Percentiles rank a stretch among this genome's conserved stretches.
These are phyloP conservation scores for Calonectria hongkongensis DNA, from an alignment of 2,329 filamentous ascomycete genomes.

Conservation along the genomic window DNA sequence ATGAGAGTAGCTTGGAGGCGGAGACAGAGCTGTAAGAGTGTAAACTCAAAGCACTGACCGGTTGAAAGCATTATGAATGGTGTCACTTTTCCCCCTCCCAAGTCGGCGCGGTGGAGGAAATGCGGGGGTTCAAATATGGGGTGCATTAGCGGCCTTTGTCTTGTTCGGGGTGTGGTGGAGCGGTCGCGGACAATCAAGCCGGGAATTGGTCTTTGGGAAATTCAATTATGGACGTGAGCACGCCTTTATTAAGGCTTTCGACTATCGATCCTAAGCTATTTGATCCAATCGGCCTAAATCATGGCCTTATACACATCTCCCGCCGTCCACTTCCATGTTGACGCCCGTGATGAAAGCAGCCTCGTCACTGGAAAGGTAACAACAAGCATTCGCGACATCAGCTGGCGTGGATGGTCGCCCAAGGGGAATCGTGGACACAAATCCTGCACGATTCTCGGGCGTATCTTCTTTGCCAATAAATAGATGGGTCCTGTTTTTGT, in stretches of 20 bases:
- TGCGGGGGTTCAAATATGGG: constrained; percentile 29
- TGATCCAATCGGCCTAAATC: not conserved
- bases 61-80: not conserved
- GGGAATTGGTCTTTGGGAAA: not conserved
- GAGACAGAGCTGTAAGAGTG: not conserved
- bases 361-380: constrained; percentile 83
- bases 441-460: constrained; percentile 74
- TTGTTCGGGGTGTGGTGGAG: not conserved
- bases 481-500: constrained; percentile 60
- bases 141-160: constrained; percentile 27
- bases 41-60: not conserved
- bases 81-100: constrained; percentile 19
- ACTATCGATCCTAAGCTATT: not conserved
- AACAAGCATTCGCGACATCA: constrained; percentile 82
- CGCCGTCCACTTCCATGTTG: constrained; percentile 73
- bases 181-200: not conserved
- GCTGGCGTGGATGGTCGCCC: constrained; percentile 73
- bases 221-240: not conserved
- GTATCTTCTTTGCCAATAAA: constrained; percentile 79
- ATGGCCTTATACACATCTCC: constrained; percentile 51
- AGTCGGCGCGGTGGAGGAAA: constrained; percentile 3
- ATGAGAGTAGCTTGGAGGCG: not conserved
- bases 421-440: constrained; percentile 73
- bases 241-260: not conserved
- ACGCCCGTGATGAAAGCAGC: constrained; percentile 82